A percentile compares a stretch with the other conserved stretches of the same genome.
Conservation (phyloP, 352 stramenopile genomes). For the Phytophthora ramorum region DNA sequence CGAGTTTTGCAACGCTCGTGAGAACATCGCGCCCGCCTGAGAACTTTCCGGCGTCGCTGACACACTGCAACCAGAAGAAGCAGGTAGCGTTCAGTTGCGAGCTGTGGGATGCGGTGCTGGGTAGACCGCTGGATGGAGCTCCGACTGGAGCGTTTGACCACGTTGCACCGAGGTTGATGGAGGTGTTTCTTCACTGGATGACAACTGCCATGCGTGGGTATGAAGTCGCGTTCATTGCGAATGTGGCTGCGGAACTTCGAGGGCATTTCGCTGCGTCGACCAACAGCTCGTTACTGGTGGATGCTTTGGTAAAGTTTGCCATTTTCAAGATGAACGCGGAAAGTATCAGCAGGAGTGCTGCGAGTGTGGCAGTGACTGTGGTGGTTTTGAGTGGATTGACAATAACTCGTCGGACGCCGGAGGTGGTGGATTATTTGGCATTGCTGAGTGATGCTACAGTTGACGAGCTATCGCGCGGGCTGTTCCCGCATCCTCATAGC, state of each 20-base stretch:
- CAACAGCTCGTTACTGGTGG: constrained; percentile 9
- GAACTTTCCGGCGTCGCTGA: constrained; percentile 19
- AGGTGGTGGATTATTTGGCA: constrained; percentile 25
- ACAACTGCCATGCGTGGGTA: constrained; percentile 38
- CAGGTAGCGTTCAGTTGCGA: constrained; percentile 31
- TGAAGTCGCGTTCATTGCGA: constrained; percentile 42
- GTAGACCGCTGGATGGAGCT: constrained; percentile 23
- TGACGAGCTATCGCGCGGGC: constrained; percentile 23
- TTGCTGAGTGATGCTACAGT: constrained; percentile 20
- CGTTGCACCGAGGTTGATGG: constrained; percentile 16
- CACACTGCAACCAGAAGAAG: constrained; percentile 29
- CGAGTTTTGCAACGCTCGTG: constrained; percentile 10
- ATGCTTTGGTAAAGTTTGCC: constrained; percentile 24
- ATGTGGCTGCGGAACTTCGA: constrained; percentile 30
- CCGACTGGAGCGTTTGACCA: background rate
- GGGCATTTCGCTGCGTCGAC: constrained; percentile 15
- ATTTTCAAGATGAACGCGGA: constrained; percentile 4
- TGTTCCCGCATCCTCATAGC: constrained; percentile 31
- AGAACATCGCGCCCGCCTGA: constrained; percentile 5
- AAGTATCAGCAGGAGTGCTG: constrained; percentile 8
- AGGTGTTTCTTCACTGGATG: constrained; percentile 43
- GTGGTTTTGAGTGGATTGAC: constrained; percentile 33
- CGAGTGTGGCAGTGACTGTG: constrained; percentile 23
- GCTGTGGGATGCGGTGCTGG: constrained; percentile 36
- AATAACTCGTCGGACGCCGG: background rate